Evolutionary conservation across 495 filamentous ascomycete species (phyloP), one percentile per base, ranked within the genome.

Genomic region (Penicillium dipodomyicola): DNA sequence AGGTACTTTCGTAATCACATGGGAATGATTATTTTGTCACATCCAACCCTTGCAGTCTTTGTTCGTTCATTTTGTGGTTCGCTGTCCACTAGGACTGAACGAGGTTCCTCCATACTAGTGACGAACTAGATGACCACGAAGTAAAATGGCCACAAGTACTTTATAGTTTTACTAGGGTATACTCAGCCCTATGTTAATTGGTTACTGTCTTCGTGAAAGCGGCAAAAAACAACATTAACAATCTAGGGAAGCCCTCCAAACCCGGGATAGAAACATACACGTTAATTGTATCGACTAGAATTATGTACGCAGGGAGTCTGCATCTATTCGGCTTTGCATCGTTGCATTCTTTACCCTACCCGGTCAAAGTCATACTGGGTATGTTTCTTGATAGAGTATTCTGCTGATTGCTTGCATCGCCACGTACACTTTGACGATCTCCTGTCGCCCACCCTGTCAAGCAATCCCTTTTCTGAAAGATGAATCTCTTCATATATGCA

Each of bases 311-410:
- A 22, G 15, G 22, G 6, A 42, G 4, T 22, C 19, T 19, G 12
- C 49, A n/a, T 20, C 32, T 40, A 4, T 27, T 23, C 52, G 52
- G 52, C 52, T 39, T 29, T 12, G 32, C 11, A 9, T 22, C 35
- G 20, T 27, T 17, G 27, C 44, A 19, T 30, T 10, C 1, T 41
- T 33, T 33, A 27, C 4, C 29, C 50, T 32, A 20, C 27, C 49
- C 58, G 54, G 54, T 47, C 58, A 55, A 61, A 56, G 30, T 41
- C 14, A 58, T 61, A 47, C 3, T 55, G 54, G 2, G 20, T n/a
- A n/a, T n/a, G 46, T 19, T 35, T 27, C 19, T 46, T 29, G 29
- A 30, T 2, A 30, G 29, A 11, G 2, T 40, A 15, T 20, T 25
- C 23, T 23, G 32, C 35, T 41, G 49, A 50, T 37, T 50, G 12